These are phyloP conservation scores for Claviceps sp. DNA, from an alignment of 2,329 filamentous ascomycete genomes.

Conservation along the genomic window DNA sequence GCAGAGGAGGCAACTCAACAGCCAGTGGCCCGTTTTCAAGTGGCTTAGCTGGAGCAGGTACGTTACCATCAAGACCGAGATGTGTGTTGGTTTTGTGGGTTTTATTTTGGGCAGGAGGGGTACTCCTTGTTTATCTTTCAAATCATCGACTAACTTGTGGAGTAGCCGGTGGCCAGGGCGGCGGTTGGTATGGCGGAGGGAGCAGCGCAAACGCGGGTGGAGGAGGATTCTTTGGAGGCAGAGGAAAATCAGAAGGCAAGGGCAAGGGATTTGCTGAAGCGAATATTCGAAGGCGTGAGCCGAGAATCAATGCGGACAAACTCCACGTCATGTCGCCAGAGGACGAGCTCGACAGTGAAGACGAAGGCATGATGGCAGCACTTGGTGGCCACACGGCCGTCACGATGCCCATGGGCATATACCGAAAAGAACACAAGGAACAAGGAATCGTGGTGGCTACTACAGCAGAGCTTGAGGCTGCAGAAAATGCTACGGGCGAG, in stretches of 20 bases:
- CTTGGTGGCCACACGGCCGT: conserved; percentile 17
- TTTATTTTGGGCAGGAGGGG: too few relatives aligned
- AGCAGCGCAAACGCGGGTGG: conserved; percentile 13
- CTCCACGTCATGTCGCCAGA: conserved; percentile 31
- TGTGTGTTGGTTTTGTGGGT: not conserved
- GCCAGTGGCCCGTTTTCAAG: conserved; percentile 28
- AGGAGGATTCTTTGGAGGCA: conserved; percentile 15
- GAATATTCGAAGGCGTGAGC: conserved; percentile 22
- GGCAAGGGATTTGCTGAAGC: conserved; percentile 26
- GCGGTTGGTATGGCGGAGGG: conserved; percentile 20
- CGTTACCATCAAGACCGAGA: not conserved
- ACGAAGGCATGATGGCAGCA: conserved; percentile 26
- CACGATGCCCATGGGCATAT: conserved; percentile 42
- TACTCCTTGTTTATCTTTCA: not conserved
- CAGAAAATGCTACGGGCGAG: conserved; percentile 31
- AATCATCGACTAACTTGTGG: not conserved
- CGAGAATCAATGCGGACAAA: conserved; percentile 42
- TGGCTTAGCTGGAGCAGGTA: conserved; percentile 14
- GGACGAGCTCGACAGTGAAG: conserved; percentile 32
- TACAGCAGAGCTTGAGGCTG: conserved; percentile 42
- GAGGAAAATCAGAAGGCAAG: conserved; percentile 20
- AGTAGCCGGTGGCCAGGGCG: conserved; percentile 10
- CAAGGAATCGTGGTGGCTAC: conserved; percentile 40
- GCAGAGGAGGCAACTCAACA: conserved; percentile 20
- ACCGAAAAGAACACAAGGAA: conserved; percentile 40